These are phyloP conservation scores for Ambispora gerdemannii DNA, from an alignment of 192 early-diverging fungal species.

Conservation along the genomic window DNA sequence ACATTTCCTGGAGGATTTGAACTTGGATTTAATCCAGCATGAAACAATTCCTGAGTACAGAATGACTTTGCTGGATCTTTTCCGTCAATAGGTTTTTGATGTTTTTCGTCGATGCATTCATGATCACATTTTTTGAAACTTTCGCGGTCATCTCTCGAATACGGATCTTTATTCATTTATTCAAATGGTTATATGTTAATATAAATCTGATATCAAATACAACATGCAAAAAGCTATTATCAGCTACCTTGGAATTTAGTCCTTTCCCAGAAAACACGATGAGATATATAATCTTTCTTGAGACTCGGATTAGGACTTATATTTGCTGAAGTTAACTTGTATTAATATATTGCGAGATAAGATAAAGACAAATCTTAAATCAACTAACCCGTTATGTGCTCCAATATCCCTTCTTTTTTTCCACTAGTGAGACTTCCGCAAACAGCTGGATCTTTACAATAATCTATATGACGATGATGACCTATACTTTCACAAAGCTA, in stretches of 20 bases:
- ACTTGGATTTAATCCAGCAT: background rate
- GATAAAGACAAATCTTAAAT: background rate
- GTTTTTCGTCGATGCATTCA: conserved; percentile 23
- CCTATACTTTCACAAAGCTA: conserved; percentile 15
- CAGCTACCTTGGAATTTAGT: conserved; percentile 24
- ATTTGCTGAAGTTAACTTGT: background rate
- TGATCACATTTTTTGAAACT: conserved; percentile 30
- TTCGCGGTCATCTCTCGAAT: conserved; percentile 13
- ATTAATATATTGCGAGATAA: background rate
- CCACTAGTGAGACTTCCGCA: background rate
- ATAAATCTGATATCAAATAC: too few species aligned
- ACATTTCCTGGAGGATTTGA: background rate
- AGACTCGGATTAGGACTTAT: background rate
- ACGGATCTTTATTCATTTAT: conserved; percentile 25
- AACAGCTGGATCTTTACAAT: conserved; percentile 7
- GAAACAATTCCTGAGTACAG: conserved; percentile 25
- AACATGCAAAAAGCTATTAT: background rate
- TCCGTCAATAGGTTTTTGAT: background rate
- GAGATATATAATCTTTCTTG: conserved; percentile 29
- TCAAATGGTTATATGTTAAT: too few species aligned
- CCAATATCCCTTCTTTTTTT: background rate
- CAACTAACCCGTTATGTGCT: background rate
- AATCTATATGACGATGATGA: conserved; percentile 30
- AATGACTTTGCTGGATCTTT: background rate
- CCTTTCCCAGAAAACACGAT: conserved; percentile 25